phyloP scores from a whole-genome alignment of 2,329 filamentous ascomycete genomes.

The Paraphoma sp. region DNA sequence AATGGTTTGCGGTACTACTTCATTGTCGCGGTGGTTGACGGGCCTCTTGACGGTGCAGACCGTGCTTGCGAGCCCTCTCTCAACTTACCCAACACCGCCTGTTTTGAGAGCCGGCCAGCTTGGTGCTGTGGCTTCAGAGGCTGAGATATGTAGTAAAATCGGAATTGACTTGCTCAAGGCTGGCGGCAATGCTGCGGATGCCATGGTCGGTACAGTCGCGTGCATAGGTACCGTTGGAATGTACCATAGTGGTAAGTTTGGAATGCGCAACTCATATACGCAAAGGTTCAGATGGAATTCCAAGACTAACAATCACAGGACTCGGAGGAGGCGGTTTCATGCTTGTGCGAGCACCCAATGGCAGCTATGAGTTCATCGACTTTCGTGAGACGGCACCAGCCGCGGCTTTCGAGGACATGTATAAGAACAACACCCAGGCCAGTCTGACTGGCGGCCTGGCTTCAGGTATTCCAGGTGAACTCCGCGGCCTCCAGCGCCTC shows the following conservation, averaged over 20 bases:
- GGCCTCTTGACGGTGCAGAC: conserved; percentile 37
- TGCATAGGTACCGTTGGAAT: conserved; percentile 58
- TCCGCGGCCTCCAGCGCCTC: conserved; percentile 79
- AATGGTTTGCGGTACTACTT: conserved; percentile 28
- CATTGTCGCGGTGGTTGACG: conserved; percentile 25
- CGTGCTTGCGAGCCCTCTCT: conserved; percentile 33
- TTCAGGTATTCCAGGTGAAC: conserved; percentile 72
- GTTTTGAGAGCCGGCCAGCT: conserved; percentile 32
- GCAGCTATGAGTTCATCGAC: conserved; percentile 85
- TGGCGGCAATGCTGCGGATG: conserved; percentile 61
- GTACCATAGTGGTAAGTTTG: conserved; percentile 50
- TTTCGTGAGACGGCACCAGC: conserved; percentile 89
- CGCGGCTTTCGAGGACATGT: conserved; percentile 86
- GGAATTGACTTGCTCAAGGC: conserved; percentile 54
- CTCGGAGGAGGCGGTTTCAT: conserved; percentile 93
- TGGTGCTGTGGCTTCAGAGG: conserved; percentile 57
- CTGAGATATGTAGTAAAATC: conserved; percentile 53
- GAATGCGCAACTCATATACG: background rate
- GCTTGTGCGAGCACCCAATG: conserved; percentile 74
- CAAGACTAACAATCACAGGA: conserved; percentile 54
- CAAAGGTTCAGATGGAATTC: background rate
- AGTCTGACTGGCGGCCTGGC: conserved; percentile 76
- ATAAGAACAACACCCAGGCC: conserved; percentile 68
- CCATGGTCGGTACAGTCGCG: conserved; percentile 54
- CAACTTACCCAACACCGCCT: conserved; percentile 16